phyloP scores from a whole-genome alignment of 2,329 filamentous ascomycete species.

The Phialophora verrucosa region DNA sequence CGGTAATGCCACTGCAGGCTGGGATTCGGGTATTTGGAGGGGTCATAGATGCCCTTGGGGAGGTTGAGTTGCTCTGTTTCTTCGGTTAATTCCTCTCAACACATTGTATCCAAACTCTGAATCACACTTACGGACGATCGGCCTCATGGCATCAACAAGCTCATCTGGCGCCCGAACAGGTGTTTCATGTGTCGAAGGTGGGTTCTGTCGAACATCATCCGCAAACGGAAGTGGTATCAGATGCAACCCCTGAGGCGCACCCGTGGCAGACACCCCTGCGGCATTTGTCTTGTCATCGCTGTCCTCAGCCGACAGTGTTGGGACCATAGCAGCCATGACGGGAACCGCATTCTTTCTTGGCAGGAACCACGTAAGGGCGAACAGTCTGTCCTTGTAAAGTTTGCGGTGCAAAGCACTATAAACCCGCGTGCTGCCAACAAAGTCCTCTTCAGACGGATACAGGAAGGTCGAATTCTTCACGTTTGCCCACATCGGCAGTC shows the following conservation, averaged over 20 bases:
- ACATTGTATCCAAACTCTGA: not conserved
- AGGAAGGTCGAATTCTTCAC: conserved; percentile 88
- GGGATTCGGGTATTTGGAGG: conserved; percentile 87
- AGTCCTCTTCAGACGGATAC: conserved; percentile 89
- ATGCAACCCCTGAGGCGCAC: conserved; percentile 40
- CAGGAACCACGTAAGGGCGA: conserved; percentile 89
- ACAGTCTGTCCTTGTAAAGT: conserved; percentile 75
- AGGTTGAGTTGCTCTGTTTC: conserved; percentile 74
- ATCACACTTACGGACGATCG: conserved; percentile 62
- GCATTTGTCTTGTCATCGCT: conserved; percentile 33
- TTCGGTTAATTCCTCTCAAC: conserved; percentile 9
- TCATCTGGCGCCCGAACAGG: conserved; percentile 67
- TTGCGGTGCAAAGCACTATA: conserved; percentile 92
- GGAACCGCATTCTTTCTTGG: conserved; percentile 80
- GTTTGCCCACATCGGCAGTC: conserved; percentile 82
- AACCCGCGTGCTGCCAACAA: conserved; percentile 86
- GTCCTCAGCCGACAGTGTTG: conserved; percentile 46
- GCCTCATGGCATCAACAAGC: conserved; percentile 80
- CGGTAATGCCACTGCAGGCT: conserved; percentile 96
- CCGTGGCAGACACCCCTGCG: conserved; percentile 34
- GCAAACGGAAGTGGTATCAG: conserved; percentile 83
- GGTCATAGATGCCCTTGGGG: conserved; percentile 83
- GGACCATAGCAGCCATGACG: conserved; percentile 78
- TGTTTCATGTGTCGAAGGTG: conserved; percentile 60
- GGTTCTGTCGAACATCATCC: conserved; percentile 81